Evolutionary conservation across 495 filamentous ascomycete genomes (phyloP), one percentile per base, ranked within the genome.

Genomic region (Penicillium waksmanii): DNA sequence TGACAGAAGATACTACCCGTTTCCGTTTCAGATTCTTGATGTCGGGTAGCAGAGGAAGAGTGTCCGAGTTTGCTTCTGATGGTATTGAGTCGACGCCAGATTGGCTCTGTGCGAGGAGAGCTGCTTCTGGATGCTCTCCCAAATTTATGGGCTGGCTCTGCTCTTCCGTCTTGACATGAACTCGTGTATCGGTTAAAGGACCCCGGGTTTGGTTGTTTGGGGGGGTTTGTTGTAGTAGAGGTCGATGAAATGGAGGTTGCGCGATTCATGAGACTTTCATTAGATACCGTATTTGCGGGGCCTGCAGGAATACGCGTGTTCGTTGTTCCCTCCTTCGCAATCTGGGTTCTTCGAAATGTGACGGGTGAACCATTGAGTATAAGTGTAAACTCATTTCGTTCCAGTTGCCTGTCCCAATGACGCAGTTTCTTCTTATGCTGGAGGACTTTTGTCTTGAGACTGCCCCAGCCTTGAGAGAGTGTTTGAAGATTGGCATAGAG

Each of bases 401-500:
- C 27, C 21, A 79, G 31, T 42, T 64, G 68, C 9, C 57, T 72
- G 33, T 74, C 71, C 66, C 72, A 74, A 55, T 70, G 57, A n/a
- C 27, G 49, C 12, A 73, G 64, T 60, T 75, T 80, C 62, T 60
- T 72, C 55, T 75, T 83, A 25, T 76, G 72, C 17, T 70, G 67
- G 34, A 73, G 68, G 1, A 75, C 56, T 23, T 66, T 66, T 3
- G 51, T 31, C 58, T 66, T 76, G 36, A 80, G 69, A 21, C 61
- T 59, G 15, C 44, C 61, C 53, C 61, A 67, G 23, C 67, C 70
- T 33, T 65, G 53, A 7, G 66, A 21, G 12, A 78, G 64, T 17
- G 55, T 67, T 17, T 65, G 54, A 4, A 69, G 35, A 47, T 72
- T 69, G 11, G 54, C 43, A 43, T 79, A 80, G 12, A 80, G 63